Evolutionary conservation across 495 filamentous ascomycete species (phyloP).

Genomic region (Paragyromitra xinjiangensis): DNA sequence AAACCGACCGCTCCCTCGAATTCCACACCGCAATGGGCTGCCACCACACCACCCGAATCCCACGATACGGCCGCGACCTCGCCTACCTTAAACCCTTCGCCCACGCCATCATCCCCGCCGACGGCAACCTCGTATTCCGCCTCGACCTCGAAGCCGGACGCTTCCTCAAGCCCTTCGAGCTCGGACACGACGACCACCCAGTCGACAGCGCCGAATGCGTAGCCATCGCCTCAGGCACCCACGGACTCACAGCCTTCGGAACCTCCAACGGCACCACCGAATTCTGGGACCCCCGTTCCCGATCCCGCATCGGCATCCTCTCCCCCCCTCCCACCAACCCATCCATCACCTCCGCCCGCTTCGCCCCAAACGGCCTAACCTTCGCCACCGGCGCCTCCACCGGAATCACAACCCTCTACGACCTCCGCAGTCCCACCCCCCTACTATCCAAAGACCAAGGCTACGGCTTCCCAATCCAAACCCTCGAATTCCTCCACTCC

Average conservation of each 20-base stretch:
- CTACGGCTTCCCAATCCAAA: constrained; percentile 92
- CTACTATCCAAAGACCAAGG: constrained; percentile 92
- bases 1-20: constrained; percentile 88
- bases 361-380: constrained; percentile 82
- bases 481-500: constrained; percentile 78
- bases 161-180: constrained; percentile 78
- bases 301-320: constrained; percentile 81
- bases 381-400: constrained; percentile 87
- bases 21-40: constrained; percentile 92
- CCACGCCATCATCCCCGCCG: constrained; percentile 85
- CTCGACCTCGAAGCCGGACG: constrained; percentile 89
- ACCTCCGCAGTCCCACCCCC: constrained; percentile 86
- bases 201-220: constrained; percentile 89
- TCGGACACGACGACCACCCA: constrained; percentile 64
- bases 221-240: constrained; percentile 86
- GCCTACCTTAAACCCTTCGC: constrained; percentile 84
- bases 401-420: constrained; percentile 90
- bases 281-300: constrained; percentile 89
- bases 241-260: constrained; percentile 91
- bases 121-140: constrained; percentile 91
- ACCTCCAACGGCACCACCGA: constrained; percentile 96
- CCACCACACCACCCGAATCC: constrained; percentile 85
- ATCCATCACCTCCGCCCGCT: constrained; percentile 82
- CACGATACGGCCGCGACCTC: constrained; percentile 90
- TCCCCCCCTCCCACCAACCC: constrained; percentile 57